phyloP scores from a whole-genome alignment of 306 rosid species.

The Corylus heterophylla region DNA sequence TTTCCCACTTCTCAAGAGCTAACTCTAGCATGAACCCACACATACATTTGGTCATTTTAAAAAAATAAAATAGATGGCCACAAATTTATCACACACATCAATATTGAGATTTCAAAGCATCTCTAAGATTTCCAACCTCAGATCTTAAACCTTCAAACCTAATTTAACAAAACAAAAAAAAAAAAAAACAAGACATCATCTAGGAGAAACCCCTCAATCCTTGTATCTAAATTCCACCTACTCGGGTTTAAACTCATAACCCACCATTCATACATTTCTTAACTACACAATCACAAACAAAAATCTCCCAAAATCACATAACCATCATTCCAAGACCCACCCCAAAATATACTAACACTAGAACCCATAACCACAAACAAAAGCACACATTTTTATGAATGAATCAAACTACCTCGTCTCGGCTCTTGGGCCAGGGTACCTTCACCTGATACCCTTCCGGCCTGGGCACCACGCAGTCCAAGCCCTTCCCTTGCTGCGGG shows the following conservation, averaged over 20 bases:
- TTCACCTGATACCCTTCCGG: conserved; percentile 60
- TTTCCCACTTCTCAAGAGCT: background rate
- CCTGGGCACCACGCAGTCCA: conserved; percentile 66
- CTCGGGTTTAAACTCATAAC: background rate
- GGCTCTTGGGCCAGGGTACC: conserved; percentile 78
- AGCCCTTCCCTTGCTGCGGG: conserved; percentile 45
- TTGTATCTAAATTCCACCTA: background rate
- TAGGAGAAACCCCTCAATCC: background rate
- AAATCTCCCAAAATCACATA: background rate
- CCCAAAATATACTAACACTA: background rate
- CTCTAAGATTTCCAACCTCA: background rate
- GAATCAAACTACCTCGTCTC: conserved; percentile 67
- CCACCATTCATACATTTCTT: background rate
- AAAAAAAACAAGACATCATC: background rate
- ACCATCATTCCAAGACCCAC: background rate
- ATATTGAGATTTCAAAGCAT: background rate
- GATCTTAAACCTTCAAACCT: background rate
- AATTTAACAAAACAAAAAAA: background rate
- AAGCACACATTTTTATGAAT: background rate
- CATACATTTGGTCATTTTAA: too few relatives aligned
- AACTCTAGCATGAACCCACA: too few relatives aligned
- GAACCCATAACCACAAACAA: background rate
- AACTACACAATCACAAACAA: background rate
- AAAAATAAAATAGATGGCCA: background rate
- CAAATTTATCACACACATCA: background rate